Percentiles rank a stretch among this genome's conserved stretches.
These are phyloP conservation scores for Akanthomyces dipterigenus DNA, from an alignment of 2,329 filamentous ascomycete genomes.

Conservation along the genomic window DNA sequence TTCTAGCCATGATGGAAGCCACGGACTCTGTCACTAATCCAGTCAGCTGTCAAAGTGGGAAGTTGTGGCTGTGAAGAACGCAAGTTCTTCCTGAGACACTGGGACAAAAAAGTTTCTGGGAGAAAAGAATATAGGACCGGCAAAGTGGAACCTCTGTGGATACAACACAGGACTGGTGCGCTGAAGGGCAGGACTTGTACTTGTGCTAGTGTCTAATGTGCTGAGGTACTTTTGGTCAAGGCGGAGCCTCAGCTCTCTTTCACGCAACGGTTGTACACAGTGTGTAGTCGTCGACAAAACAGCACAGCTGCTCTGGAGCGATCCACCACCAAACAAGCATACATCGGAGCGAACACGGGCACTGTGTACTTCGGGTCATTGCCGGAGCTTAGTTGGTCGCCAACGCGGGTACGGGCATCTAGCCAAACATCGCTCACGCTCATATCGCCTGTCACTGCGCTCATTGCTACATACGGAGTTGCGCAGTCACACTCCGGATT, in stretches of 20 bases:
- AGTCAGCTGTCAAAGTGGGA: constrained; percentile 11
- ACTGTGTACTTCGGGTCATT: constrained; percentile 8
- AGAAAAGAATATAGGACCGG: background rate
- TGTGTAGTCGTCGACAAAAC: background rate
- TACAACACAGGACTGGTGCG: too few relatives aligned
- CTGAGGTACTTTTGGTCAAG: background rate
- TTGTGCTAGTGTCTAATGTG: background rate
- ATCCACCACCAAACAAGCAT: background rate
- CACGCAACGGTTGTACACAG: background rate
- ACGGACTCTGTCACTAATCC: background rate
- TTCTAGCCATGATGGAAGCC: constrained; percentile 20
- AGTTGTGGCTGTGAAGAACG: background rate
- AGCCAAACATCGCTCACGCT: constrained; percentile 6
- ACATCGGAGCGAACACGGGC: background rate
- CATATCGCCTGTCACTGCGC: constrained; percentile 1
- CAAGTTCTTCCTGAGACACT: background rate
- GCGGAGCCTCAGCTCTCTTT: background rate
- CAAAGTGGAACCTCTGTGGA: background rate
- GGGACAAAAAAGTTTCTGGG: constrained; percentile 10
- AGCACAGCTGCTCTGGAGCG: background rate
- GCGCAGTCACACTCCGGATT: background rate
- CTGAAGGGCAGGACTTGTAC: background rate
- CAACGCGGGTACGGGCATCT: background rate
- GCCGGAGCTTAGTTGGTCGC: constrained; percentile 7
- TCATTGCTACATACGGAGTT: background rate